Evolutionary conservation across 2,329 filamentous ascomycete genomes (phyloP), one percentile per base, ranked within the genome.

Genomic region (Calcarisporium arbuscula): DNA sequence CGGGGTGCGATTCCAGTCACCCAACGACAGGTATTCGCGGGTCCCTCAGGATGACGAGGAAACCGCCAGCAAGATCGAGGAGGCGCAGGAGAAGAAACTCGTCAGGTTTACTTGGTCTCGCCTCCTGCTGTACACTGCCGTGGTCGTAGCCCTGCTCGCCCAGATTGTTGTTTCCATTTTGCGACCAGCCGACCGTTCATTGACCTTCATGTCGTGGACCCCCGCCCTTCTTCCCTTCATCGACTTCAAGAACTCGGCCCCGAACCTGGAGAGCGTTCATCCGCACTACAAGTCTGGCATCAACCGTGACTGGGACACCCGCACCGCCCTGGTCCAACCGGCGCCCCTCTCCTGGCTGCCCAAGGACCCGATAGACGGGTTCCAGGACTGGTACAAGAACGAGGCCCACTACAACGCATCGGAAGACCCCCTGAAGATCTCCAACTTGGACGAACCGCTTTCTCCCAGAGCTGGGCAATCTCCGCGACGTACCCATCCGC

Each of bases 361-460:
- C 4, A 37, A 41, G 10, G 33, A 36, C 2, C 38, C 45, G 1
- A 39, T 47, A 3, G 31, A 34, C 2, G 52, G 52, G 0, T 56
- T 55, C 1, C 39, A 43, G 16, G 52, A 55, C 18, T 55, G 52
- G 52, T 46, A 49, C 29, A 34, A 38, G n/a, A 32, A 45, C 2
- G 18, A 32, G 10, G 35, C 45, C 2, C 56, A 59, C 31, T 67
- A 67, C 30, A 51, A 42, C 19, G 51, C 63, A 2, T 42, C 46
- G 2, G 33, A 44, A 8, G 64, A 67, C 19, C 63, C 64, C 2
- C 28, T 66, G 23, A 60, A 58, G 28, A 52, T 65, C n/a, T 57
- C 59, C 4, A 67, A 67, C 28, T 46, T 64, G 2, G 43, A 62
- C 6, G 45, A 60, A 50, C 0, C 29, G 65, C 1, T 38, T 58